Evolutionary conservation across 2,329 filamentous ascomycete genomes (phyloP).

Genomic region (Didymella pinodella): DNA sequence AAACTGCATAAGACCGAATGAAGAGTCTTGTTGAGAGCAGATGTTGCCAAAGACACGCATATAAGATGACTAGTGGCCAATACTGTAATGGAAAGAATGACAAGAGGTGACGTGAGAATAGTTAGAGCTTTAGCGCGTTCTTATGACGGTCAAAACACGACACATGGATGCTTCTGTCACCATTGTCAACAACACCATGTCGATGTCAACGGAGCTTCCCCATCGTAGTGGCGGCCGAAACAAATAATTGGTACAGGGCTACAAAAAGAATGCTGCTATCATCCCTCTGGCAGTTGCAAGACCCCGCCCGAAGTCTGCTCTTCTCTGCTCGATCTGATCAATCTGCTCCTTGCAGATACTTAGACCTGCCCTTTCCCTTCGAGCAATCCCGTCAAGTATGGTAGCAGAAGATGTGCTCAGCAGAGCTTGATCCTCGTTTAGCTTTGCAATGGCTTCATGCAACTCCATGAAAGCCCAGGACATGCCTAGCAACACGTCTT

Average conservation of each 20-base stretch:
- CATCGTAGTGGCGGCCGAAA: background rate
- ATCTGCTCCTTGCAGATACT: conserved; percentile 22
- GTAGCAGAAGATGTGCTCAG: conserved; percentile 1
- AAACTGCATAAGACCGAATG: too few relatives aligned
- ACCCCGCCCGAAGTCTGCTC: conserved; percentile 8
- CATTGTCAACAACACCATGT: background rate
- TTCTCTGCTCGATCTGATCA: conserved; percentile 1
- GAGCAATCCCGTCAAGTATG: conserved; percentile 18
- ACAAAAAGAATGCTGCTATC: background rate
- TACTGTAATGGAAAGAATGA: too few relatives aligned
- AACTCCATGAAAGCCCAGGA: conserved; percentile 44
- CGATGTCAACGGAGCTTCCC: too few relatives aligned
- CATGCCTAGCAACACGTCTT: conserved; percentile 44
- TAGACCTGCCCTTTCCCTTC: conserved; percentile 22
- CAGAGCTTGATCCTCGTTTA: background rate
- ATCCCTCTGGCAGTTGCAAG: conserved; percentile 3
- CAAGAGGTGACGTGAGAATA: too few relatives aligned
- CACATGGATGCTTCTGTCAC: background rate
- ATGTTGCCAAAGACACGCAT: too few relatives aligned
- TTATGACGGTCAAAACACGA: too few relatives aligned
- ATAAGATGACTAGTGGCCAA: too few relatives aligned
- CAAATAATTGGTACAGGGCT: background rate
- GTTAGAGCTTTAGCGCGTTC: too few relatives aligned
- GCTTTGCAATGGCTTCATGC: conserved; percentile 22
- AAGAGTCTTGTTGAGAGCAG: too few relatives aligned